A percentile compares a stretch with the other conserved stretches of the same genome.
Evolutionary conservation across 2,329 filamentous ascomycete genomes (phyloP).

Genomic region (Botrytis porri): DNA sequence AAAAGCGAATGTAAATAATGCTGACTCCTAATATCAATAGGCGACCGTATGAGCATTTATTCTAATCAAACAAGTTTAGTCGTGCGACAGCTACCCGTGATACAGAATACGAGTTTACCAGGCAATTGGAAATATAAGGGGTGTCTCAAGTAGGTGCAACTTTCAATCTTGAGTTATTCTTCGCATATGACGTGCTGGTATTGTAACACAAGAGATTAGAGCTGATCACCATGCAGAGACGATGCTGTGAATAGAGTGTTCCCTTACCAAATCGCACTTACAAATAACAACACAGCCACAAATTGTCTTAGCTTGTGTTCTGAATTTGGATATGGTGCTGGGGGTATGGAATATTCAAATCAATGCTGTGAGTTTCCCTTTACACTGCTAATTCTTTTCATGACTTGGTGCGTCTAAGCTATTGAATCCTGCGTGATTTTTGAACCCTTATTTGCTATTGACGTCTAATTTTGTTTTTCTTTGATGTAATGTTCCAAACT

Average conservation of each 20-base stretch:
- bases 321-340: slow-evolving; percentile 33
- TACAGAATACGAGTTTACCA: slow-evolving; percentile 26
- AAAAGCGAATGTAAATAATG: neutral
- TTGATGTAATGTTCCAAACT: no score
- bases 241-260: slow-evolving; percentile 26
- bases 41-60: slow-evolving; percentile 33
- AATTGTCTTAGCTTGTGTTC: slow-evolving; percentile 31
- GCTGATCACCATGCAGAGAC: slow-evolving; percentile 13
- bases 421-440: neutral
- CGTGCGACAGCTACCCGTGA: slow-evolving; percentile 22
- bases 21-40: neutral
- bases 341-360: slow-evolving; percentile 31
- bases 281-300: slow-evolving; percentile 25
- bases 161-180: neutral
- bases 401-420: neutral
- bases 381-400: neutral
- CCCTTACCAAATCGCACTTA: slow-evolving; percentile 29
- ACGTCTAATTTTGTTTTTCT: neutral
- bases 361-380: slow-evolving; percentile 29
- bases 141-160: slow-evolving; percentile 33
- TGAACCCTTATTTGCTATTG: neutral
- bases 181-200: slow-evolving; percentile 1
- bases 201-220: neutral
- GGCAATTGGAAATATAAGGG: slow-evolving; percentile 30
- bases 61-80: slow-evolving; percentile 24